These are phyloP conservation scores for Chalciporus sphaerocephalus DNA, from an alignment of 768 basidiomycete genomes.

Conservation along the genomic window DNA sequence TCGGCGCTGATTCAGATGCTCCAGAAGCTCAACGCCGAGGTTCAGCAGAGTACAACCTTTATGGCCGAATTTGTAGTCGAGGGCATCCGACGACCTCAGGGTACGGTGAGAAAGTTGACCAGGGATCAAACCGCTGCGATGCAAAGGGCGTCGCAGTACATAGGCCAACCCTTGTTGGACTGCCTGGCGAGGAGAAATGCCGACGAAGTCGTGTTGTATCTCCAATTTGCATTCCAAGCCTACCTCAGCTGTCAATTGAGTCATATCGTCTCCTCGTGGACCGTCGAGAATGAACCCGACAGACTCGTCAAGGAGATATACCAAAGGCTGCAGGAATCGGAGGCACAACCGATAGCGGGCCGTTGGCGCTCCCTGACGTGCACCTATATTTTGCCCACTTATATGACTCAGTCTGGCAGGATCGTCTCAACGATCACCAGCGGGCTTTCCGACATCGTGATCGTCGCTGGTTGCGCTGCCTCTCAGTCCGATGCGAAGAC, in stretches of 20 bases:
- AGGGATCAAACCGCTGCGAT: background rate
- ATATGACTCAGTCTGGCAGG: background rate
- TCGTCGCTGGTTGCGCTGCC: constrained; percentile 7
- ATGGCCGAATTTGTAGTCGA: constrained; percentile 7
- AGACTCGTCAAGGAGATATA: constrained; percentile 7
- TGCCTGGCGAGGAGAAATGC: background rate
- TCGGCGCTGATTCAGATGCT: constrained; percentile 2
- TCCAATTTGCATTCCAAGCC: constrained; percentile 11
- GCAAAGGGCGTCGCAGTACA: background rate
- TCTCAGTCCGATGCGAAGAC: background rate
- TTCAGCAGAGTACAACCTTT: constrained; percentile 7
- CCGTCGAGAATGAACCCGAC: constrained; percentile 1
- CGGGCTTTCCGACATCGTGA: constrained; percentile 6
- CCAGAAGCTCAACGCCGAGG: constrained; percentile 13
- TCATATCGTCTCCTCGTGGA: constrained; percentile 12
- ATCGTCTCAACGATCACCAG: background rate
- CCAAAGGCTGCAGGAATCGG: constrained; percentile 4
- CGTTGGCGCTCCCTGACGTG: constrained; percentile 14
- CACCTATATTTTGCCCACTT: constrained; percentile 1
- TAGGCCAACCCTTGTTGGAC: constrained; percentile 2
- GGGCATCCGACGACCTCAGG: background rate
- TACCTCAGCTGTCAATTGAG: constrained; percentile 1
- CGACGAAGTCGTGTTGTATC: constrained; percentile 1
- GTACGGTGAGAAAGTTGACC: background rate
- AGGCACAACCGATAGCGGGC: constrained; percentile 7